phyloP scores from a whole-genome alignment of 257 asterid species.

The Nicotiana benthamiana region DNA sequence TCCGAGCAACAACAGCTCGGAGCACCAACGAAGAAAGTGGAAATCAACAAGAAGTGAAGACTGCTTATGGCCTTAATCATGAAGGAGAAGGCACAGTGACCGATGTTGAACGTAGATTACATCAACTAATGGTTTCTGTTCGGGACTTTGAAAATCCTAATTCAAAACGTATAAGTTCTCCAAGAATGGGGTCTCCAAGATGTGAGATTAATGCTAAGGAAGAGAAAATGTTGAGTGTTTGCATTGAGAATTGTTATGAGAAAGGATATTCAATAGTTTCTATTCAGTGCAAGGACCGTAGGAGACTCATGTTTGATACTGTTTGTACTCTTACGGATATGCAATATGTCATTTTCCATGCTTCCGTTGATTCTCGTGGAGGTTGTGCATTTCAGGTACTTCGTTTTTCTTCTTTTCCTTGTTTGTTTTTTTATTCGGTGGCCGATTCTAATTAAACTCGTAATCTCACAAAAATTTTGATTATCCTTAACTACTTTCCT shows the following conservation, averaged over 20 bases:
- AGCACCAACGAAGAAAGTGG: slow-evolving; percentile 17
- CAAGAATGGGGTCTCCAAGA: neutral
- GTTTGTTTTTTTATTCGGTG: too few species aligned
- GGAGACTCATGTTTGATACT: slow-evolving; percentile 74
- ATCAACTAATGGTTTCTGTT: slow-evolving; percentile 65
- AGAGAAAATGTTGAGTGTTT: slow-evolving; percentile 24
- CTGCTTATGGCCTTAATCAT: slow-evolving; percentile 37
- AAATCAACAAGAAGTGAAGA: slow-evolving; percentile 39
- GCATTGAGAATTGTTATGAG: slow-evolving; percentile 60
- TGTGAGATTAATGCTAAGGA: slow-evolving; percentile 26
- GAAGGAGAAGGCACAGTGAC: slow-evolving; percentile 46
- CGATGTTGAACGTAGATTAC: slow-evolving; percentile 54
- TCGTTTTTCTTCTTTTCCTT: neutral
- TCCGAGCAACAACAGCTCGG: slow-evolving; percentile 43
- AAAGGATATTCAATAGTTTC: slow-evolving; percentile 62
- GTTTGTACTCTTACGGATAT: slow-evolving; percentile 73
- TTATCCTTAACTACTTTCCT: too few species aligned
- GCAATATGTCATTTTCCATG: slow-evolving; percentile 71
- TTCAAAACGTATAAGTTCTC: neutral
- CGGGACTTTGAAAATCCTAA: slow-evolving; percentile 44
- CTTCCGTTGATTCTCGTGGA: slow-evolving; percentile 53
- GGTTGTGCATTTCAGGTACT: slow-evolving; percentile 63
- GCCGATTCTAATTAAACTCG: too few species aligned
- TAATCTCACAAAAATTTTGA: too few species aligned
- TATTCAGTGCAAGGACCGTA: slow-evolving; percentile 53